Evolutionary conservation across 1,284 basidiomycete species (phyloP).

Genomic region (Sanghuangporus sanghuang): DNA sequence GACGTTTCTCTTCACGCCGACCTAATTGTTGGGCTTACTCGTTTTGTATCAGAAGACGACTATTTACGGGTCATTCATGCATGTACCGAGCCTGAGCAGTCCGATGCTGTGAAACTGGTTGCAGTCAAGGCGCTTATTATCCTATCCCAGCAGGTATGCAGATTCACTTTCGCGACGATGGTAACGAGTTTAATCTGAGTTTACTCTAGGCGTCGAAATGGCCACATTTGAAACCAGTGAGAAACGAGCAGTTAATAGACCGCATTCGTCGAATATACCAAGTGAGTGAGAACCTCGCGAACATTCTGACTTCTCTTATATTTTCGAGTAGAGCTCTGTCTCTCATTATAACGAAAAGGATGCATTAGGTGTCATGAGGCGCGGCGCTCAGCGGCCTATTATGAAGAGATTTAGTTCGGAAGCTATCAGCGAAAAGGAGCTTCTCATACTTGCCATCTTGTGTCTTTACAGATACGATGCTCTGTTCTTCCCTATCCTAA

Average conservation of each 20-base stretch:
- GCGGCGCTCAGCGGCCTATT: constrained; percentile 51
- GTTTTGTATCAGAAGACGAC: constrained; percentile 62
- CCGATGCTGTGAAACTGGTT: constrained; percentile 76
- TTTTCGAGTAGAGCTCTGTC: constrained; percentile 38
- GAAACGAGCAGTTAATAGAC: constrained; percentile 41
- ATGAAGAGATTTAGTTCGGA: constrained; percentile 52
- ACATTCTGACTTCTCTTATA: constrained; percentile 17
- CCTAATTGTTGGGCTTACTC: constrained; percentile 65
- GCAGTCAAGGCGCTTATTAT: constrained; percentile 67
- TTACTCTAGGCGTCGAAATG: constrained; percentile 44
- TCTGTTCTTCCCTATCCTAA: constrained; percentile 39
- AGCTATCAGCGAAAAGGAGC: constrained; percentile 57
- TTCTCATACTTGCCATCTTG: constrained; percentile 59
- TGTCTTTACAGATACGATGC: constrained; percentile 60
- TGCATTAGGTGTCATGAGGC: constrained; percentile 46
- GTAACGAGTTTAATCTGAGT: neutral
- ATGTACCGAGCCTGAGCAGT: constrained; percentile 70
- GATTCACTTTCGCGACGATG: neutral
- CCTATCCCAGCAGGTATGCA: constrained; percentile 25
- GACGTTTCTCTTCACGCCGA: constrained; percentile 80
- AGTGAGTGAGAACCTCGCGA: constrained; percentile 32
- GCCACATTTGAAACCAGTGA: constrained; percentile 44
- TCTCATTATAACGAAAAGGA: constrained; percentile 53
- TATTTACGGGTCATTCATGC: constrained; percentile 52
- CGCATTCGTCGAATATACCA: constrained; percentile 52